Evolutionary conservation across 495 filamentous ascomycete genomes (phyloP).

Genomic region (Aspergillus ostianus): DNA sequence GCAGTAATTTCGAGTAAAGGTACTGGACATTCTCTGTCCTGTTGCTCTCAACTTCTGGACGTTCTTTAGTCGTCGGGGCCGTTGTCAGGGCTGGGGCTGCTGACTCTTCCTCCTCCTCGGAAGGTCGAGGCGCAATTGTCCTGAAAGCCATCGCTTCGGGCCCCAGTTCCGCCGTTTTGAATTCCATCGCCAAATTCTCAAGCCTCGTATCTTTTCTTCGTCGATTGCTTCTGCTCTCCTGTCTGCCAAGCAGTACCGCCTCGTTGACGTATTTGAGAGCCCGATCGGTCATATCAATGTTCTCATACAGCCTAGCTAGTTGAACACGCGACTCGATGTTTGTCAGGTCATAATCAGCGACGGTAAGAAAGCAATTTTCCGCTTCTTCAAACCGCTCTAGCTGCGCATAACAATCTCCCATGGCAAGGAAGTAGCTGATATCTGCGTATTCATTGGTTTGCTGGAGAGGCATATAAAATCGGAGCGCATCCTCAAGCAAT

Average conservation of each 20-base stretch:
- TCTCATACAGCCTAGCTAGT: slow-evolving; percentile 78
- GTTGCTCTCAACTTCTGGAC: slow-evolving; percentile 37
- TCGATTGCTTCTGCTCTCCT: slow-evolving; percentile 35
- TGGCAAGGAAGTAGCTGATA: slow-evolving; percentile 61
- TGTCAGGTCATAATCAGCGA: slow-evolving; percentile 65
- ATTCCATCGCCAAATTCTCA: slow-evolving; percentile 43
- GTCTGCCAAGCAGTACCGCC: slow-evolving; percentile 59
- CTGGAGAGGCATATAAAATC: slow-evolving; percentile 70
- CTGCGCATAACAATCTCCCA: slow-evolving; percentile 69
- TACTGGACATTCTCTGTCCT: slow-evolving; percentile 51
- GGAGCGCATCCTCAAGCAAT: slow-evolving; percentile 61
- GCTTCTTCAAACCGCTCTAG: slow-evolving; percentile 63
- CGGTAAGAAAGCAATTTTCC: slow-evolving; percentile 68
- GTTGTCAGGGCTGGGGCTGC: slow-evolving; percentile 21
- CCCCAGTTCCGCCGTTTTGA: slow-evolving; percentile 23
- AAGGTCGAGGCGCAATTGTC: slow-evolving; percentile 29
- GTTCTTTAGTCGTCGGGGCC: slow-evolving; percentile 16
- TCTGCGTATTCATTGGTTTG: slow-evolving; percentile 57
- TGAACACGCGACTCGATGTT: slow-evolving; percentile 71
- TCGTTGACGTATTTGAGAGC: slow-evolving; percentile 73
- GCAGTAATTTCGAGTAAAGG: slow-evolving; percentile 55
- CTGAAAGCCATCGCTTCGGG: slow-evolving; percentile 10
- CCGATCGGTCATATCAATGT: slow-evolving; percentile 62
- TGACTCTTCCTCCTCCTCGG: slow-evolving; percentile 12
- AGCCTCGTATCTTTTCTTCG: slow-evolving; percentile 43